These are phyloP conservation scores for Colletotrichum aenigma DNA, from an alignment of 2,329 filamentous ascomycete genomes.

Conservation along the genomic window DNA sequence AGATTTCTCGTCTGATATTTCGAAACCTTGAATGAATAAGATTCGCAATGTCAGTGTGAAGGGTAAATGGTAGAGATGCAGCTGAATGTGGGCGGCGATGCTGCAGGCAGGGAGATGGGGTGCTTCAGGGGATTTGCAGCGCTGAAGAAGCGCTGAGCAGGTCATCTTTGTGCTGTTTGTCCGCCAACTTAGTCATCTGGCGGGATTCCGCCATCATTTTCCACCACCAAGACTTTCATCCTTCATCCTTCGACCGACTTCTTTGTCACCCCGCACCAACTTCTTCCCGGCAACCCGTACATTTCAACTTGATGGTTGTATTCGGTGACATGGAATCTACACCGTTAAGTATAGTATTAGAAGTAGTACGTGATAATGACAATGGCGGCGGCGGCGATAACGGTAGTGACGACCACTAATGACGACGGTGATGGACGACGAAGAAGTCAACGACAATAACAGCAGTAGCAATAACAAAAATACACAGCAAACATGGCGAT, in stretches of 20 bases:
- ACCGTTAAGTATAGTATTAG: too few relatives aligned
- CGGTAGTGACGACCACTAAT: too few relatives aligned
- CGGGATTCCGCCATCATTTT: constrained; percentile 13
- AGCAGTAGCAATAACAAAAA: too few relatives aligned
- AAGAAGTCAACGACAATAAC: too few relatives aligned
- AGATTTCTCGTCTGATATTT: neutral
- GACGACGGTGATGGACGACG: too few relatives aligned
- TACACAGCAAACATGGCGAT: too few relatives aligned
- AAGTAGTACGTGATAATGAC: too few relatives aligned
- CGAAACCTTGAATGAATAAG: neutral
- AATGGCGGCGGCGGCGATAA: too few relatives aligned
- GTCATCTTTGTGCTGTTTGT: neutral
- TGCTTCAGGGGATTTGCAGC: neutral
- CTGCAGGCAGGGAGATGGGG: neutral
- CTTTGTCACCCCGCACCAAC: neutral
- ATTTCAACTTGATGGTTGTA: neutral
- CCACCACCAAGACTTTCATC: neutral
- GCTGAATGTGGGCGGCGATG: neutral
- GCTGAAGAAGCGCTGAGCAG: neutral
- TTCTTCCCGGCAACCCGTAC: neutral
- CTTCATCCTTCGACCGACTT: neutral
- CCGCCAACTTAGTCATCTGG: constrained; percentile 1
- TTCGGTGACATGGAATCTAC: neutral
- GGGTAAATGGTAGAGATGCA: neutral
- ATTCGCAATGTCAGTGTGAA: neutral